Percentiles rank a stretch among this genome's conserved stretches.
These are phyloP conservation scores for Ananas comosus DNA, from an alignment of 176 grass and related monocot genomes.

Conservation along the genomic window DNA sequence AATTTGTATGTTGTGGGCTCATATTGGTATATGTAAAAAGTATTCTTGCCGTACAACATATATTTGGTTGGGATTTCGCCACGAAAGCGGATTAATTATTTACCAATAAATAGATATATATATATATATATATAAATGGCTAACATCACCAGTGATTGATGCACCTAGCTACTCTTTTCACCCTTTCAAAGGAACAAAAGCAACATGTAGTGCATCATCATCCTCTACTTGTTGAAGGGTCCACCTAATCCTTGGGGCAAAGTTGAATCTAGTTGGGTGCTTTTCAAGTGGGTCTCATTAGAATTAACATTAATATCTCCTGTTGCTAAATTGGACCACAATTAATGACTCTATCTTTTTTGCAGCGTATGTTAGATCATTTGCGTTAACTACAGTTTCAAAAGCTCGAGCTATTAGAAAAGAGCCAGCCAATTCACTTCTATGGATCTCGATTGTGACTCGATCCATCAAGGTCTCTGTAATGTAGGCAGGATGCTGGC, in stretches of 20 bases:
- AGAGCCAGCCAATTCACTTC: too few species aligned
- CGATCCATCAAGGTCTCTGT: too few species aligned
- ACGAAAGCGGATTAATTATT: not conserved
- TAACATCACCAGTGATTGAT: not conserved
- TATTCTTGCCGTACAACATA: not conserved
- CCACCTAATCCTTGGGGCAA: not conserved
- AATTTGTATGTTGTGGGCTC: not conserved
- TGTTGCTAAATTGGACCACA: not conserved
- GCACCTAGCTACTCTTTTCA: not conserved
- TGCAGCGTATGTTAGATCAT: too few species aligned
- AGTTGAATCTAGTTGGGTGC: not conserved
- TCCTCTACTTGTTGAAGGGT: not conserved
- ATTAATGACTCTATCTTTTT: too few species aligned
- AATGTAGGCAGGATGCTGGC: too few species aligned
- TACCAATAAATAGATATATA: not conserved
- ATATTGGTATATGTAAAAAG: not conserved
- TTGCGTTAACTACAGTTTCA: too few species aligned
- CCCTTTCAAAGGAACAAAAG: not conserved
- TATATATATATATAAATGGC: not conserved
- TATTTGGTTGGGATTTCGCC: not conserved
- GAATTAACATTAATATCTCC: not conserved
- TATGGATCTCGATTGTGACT: too few species aligned
- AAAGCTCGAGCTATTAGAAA: too few species aligned
- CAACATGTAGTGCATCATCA: not conserved
- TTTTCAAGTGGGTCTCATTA: not conserved